Evolutionary conservation across 2,329 filamentous ascomycete species (phyloP).

Genomic region (Aspergillus candidus): DNA sequence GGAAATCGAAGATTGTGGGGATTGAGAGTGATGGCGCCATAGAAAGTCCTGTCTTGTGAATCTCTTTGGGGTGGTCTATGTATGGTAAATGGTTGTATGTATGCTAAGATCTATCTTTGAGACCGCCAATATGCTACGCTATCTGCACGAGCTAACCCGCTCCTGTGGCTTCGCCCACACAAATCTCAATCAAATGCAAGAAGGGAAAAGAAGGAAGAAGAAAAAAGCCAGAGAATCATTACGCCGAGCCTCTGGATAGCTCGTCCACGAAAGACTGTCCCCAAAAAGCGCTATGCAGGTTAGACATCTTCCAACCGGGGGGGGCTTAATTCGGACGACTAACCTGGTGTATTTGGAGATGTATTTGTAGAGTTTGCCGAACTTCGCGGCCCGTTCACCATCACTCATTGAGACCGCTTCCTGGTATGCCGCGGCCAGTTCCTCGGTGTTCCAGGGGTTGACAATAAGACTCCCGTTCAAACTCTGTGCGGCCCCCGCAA

Average conservation of each 20-base stretch:
- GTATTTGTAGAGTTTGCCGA: constrained; percentile 82
- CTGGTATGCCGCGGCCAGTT: constrained; percentile 84
- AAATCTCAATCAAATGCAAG: background rate
- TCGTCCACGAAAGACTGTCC: constrained; percentile 84
- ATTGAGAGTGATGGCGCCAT: too few species aligned
- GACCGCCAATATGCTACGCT: too few species aligned
- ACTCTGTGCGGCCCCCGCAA: constrained; percentile 86
- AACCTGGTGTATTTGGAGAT: constrained; percentile 88
- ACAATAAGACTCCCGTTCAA: constrained; percentile 86
- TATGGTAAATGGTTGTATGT: too few species aligned
- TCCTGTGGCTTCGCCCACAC: too few species aligned
- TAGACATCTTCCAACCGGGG: background rate
- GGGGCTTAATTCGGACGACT: constrained; percentile 5
- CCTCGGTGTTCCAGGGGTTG: constrained; percentile 95
- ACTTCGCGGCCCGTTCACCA: constrained; percentile 75
- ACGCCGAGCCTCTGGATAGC: constrained; percentile 49
- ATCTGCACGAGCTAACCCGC: too few species aligned
- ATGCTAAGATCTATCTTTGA: too few species aligned
- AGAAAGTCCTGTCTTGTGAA: too few species aligned
- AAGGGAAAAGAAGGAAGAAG: background rate
- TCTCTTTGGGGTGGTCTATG: too few species aligned
- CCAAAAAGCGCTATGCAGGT: constrained; percentile 67
- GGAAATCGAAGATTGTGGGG: too few species aligned
- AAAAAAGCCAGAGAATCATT: background rate
- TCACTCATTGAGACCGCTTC: constrained; percentile 91